A percentile compares a stretch with the other conserved stretches of the same genome.
phyloP scores from a whole-genome alignment of 164 flowering plant genomes.

The Umbellularia californica region DNA sequence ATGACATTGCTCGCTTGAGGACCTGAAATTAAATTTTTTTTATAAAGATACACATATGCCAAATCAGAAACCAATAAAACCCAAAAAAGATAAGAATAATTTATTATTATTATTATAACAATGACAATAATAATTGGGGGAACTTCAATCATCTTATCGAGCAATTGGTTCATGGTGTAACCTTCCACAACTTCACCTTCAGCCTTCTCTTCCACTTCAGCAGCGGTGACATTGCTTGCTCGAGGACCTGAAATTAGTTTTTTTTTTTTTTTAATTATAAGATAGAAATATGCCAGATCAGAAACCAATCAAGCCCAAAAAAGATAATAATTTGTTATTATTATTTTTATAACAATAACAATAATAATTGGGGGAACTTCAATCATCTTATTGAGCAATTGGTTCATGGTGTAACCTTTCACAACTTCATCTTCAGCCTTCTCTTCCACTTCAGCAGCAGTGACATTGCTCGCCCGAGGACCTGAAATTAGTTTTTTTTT shows the following conservation, averaged over 20 bases:
- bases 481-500: conserved; percentile 12
- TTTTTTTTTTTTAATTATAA: not conserved
- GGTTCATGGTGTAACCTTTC: conserved; percentile 68
- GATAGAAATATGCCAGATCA: not conserved
- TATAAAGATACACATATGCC: not conserved
- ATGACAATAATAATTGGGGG: too few relatives aligned
- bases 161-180: conserved; percentile 70
- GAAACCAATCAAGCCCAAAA: not conserved
- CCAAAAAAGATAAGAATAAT: not conserved
- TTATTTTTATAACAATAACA: too few relatives aligned
- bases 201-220: conserved; percentile 35
- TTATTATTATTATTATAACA: too few relatives aligned
- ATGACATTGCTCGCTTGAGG: conserved; percentile 26
- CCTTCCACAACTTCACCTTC: conserved; percentile 76
- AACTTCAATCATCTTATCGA: conserved; percentile 81
- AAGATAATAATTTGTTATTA: too few relatives aligned
- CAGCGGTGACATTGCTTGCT: conserved; percentile 31
- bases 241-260: conserved; percentile 18
- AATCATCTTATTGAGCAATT: conserved; percentile 84
- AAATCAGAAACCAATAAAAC: not conserved
- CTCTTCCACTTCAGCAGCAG: conserved; percentile 38
- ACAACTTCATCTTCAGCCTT: conserved; percentile 59
- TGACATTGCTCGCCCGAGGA: conserved; percentile 27
- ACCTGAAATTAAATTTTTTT: conserved; percentile 15
- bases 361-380: conserved; percentile 25